Percentiles rank a stretch among this genome's conserved stretches.
Evolutionary conservation across 352 stramenopile genomes (phyloP).

Genomic region (Pythium biforme): DNA sequence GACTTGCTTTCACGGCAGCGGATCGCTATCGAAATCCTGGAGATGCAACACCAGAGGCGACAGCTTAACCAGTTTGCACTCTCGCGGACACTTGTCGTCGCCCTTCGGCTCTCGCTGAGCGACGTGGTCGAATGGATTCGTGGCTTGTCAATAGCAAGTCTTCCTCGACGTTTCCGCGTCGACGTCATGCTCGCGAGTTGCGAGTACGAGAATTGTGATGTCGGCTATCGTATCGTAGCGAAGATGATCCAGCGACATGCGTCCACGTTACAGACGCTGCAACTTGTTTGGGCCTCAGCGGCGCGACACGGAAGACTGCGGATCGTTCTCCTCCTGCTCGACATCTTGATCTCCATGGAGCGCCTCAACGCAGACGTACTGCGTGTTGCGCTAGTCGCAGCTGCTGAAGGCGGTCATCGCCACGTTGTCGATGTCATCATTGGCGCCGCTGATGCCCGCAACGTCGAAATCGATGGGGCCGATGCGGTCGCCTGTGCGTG

Average conservation of each 20-base stretch:
- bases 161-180: not conserved
- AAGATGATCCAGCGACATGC: not conserved
- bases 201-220: not conserved
- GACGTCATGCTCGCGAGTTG: slow-evolving; percentile 7
- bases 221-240: not conserved
- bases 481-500: slow-evolving; percentile 6
- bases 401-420: not conserved
- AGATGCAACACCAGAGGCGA: not conserved
- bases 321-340: not conserved
- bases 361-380: not conserved
- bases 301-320: not conserved
- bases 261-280: not conserved
- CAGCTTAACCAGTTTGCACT: slow-evolving; percentile 22
- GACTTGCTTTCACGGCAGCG: not conserved
- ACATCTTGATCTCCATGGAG: not conserved
- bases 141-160: not conserved
- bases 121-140: slow-evolving; percentile 19
- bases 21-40: slow-evolving; percentile 16
- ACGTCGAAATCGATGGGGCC: not conserved
- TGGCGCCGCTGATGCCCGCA: not conserved
- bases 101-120: not conserved
- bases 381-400: not conserved
- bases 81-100: not conserved
- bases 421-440: not conserved
- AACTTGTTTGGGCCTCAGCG: not conserved